Base-by-base conservation (phyloP, 148 eudicot genomes). In the Vaccinium myrtillus region DNA sequence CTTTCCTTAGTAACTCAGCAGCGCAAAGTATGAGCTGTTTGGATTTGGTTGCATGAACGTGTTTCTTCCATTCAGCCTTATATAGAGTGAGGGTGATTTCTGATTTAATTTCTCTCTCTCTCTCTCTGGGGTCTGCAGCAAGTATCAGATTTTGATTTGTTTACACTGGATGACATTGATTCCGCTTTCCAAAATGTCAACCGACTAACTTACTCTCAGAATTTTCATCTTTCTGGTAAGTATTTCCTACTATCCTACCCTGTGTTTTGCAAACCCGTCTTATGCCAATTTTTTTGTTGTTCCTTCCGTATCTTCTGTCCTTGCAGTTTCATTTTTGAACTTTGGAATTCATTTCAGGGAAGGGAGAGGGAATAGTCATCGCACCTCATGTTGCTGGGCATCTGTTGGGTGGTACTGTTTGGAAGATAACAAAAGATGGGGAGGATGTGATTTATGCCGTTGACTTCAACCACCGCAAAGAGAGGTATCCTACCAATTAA, bases 351-450 rank as follows among this genome's bases (percentile, higher is more conserved):
- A 43, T 90, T 32, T 74, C 81, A 96, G 99, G 95, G 78, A 95
- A 97, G 88, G 99, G 98, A 81, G 99, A 95, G 90, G 99, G 99
- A 74, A 97, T 97, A 61, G 99, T 97, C 54, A 95, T 97, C 88
- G 96, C 99, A 83, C 99, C 99, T 78, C 98, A 92, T 87, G 98
- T 92, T 59, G 98, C 96, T 86, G 99, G 99, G 67, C 99, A 95
- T 87, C 91, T 97, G 82, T 86, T 97, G 89, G 99, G 99, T 84
- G 98, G 99, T 82, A 94, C 99, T 43, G 88, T 95, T 76, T 97
- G 99, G 99, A 94, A 92, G 87, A 91, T 97, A 83, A 93, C 98
- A 78, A 97, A 97, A 87, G 99, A 95, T 86, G 99, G 99, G 54
- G 98, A 97, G 84, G 99, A 97, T 89, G 92, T 97, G 74, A 91